phyloP scores from a whole-genome alignment of 345 rosid genomes.

The Xanthoceras sorbifolium region DNA sequence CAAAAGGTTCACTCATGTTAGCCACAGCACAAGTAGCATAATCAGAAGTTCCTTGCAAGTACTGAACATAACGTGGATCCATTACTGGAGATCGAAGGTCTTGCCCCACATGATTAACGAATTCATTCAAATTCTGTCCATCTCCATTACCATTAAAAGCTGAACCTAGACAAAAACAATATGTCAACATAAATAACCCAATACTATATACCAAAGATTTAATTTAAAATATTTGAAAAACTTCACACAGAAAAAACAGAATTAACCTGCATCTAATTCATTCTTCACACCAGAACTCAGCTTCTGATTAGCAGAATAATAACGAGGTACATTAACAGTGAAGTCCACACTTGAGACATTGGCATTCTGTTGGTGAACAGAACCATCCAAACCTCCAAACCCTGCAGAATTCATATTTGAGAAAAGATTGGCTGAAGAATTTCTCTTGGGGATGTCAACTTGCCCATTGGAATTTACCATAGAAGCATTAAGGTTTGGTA shows the following conservation, averaged over 20 bases:
- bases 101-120: constrained; percentile 49
- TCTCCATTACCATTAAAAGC: constrained; percentile 46
- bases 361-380: constrained; percentile 43
- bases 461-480: constrained; percentile 45
- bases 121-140: constrained; percentile 41
- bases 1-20: constrained; percentile 44
- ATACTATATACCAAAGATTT: neutral
- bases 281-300: constrained; percentile 41
- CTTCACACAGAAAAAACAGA: constrained; percentile 18
- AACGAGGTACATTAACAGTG: constrained; percentile 35
- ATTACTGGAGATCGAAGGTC: constrained; percentile 46
- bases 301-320: constrained; percentile 51
- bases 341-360: constrained; percentile 46
- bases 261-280: constrained; percentile 55
- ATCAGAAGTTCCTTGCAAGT: constrained; percentile 50
- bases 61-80: constrained; percentile 57
- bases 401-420: constrained; percentile 49
- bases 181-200: constrained; percentile 8
- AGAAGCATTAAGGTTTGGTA: constrained; percentile 46
- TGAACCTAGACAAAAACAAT: constrained; percentile 35
- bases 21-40: constrained; percentile 27
- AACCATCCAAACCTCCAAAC: constrained; percentile 50
- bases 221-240: neutral
- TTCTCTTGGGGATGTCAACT: constrained; percentile 59
- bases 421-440: constrained; percentile 71